Base-by-base conservation (phyloP, 345 rosid genomes). In the Corchorus olitorius region DNA sequence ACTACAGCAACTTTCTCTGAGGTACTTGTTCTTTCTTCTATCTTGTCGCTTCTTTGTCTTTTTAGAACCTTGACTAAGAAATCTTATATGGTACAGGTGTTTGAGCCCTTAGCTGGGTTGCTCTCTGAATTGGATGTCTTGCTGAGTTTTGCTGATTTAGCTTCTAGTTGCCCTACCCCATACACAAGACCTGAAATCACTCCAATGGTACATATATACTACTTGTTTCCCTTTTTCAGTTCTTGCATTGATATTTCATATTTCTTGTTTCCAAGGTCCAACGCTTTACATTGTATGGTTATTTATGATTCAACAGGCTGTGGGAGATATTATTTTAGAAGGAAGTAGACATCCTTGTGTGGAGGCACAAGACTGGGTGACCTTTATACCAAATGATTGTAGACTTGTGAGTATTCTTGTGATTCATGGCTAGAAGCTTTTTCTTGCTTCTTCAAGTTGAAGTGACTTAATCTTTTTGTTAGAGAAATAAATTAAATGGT, bases 311-410 rank as follows among this genome's bases (percentile, higher is more conserved):
- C 72, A 55, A 83, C 75, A 96, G 99, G 95, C 91, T 81, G 88
- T 75, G 46, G 98, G 98, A 55, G 92, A 92, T 77, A 90, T 96
- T 72, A 78, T 96, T 75, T 79, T 96, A 81, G 92, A 88, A 92
- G 97, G 97, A 76, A 88, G 98, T 75, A 84, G 99, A 78, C 99
- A 96, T 84, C 99, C 99, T 46, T 96, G 99, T 74, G 98, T 93
- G 76, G 99, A 93, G 86, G 98, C 99, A 77, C 98, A 96, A 78
- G 97, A 96, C 70, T 96, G 98, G 98, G 97, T 93, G 83, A 96
- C 93, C 85, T 93, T 96, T 82, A 96, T 96, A 88, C 99, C 98
- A 72, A 96, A 96, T 87, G 95, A 96, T 77, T 96, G 97, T 80
- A 88, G 81, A 83, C 98, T 93, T 80, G 99, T 93, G 81, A 87